These are phyloP conservation scores for Rutstroemia sp. DNA, from an alignment of 2,329 filamentous ascomycete species.

Conservation along the genomic window DNA sequence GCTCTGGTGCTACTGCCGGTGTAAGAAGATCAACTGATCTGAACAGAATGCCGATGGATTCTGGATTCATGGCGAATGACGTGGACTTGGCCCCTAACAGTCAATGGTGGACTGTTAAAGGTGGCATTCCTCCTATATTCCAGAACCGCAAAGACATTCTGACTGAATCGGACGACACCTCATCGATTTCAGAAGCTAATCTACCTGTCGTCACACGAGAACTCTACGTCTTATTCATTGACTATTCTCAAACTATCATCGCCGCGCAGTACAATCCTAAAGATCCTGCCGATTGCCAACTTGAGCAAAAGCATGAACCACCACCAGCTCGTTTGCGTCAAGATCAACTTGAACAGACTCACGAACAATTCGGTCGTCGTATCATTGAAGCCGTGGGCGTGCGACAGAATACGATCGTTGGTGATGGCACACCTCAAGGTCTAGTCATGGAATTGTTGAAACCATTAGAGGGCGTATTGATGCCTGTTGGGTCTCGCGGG, in stretches of 20 bases:
- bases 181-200: slow-evolving; percentile 59
- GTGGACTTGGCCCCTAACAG: slow-evolving; percentile 68
- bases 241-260: slow-evolving; percentile 92
- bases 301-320: slow-evolving; percentile 81
- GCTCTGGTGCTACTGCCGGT: slow-evolving; percentile 36
- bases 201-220: slow-evolving; percentile 69
- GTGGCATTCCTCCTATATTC: slow-evolving; percentile 71
- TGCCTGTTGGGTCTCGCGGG: slow-evolving; percentile 77
- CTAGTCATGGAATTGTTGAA: slow-evolving; percentile 74
- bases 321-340: slow-evolving; percentile 78
- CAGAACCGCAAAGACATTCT: slow-evolving; percentile 78
- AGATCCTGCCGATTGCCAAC: slow-evolving; percentile 61
- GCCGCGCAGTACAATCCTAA: slow-evolving; percentile 71
- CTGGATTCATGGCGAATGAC: slow-evolving; percentile 81
- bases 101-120: slow-evolving; percentile 82
- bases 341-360: slow-evolving; percentile 85
- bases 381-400: slow-evolving; percentile 63
- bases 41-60: slow-evolving; percentile 64
- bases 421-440: slow-evolving; percentile 72
- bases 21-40: slow-evolving; percentile 57
- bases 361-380: slow-evolving; percentile 70
- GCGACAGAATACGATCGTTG: slow-evolving; percentile 74
- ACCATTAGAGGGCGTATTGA: slow-evolving; percentile 64
- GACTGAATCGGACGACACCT: slow-evolving; percentile 74
- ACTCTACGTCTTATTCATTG: slow-evolving; percentile 82